Conservation (phyloP, 2,329 filamentous ascomycete species). For the Pseudogymnoascus sp. region DNA sequence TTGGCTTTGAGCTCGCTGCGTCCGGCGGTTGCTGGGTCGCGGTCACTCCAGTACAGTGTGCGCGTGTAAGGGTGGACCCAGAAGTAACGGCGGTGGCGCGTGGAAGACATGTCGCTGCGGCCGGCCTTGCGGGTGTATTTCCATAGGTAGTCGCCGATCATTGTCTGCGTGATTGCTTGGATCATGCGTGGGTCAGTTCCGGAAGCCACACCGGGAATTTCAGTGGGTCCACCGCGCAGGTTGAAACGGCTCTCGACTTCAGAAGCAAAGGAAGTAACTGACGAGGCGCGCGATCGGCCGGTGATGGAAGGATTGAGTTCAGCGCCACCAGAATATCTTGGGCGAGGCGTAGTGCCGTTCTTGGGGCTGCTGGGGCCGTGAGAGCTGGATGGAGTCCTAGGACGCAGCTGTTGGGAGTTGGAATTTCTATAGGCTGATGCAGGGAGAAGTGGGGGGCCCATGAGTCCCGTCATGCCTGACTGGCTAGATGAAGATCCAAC, state of each 20-base stretch:
- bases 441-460: constrained; percentile 80
- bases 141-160: constrained; percentile 99
- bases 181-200: constrained; percentile 95
- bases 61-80: constrained; percentile 98
- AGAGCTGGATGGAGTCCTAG: constrained; percentile 30
- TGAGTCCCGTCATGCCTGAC: constrained; percentile 37
- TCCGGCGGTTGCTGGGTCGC: constrained; percentile 74
- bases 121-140: constrained; percentile 96
- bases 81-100: constrained; percentile 90
- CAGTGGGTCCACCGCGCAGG: constrained; percentile 50
- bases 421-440: constrained; percentile 52
- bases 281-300: constrained; percentile 58
- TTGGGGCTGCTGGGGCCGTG: constrained; percentile 54
- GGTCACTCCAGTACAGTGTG: constrained; percentile 92
- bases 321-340: constrained; percentile 47
- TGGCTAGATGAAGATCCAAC: constrained; percentile 37
- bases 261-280: constrained; percentile 89
- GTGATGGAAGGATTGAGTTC: neutral
- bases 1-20: constrained; percentile 69
- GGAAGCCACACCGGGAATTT: constrained; percentile 53
- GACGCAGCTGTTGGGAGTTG: neutral
- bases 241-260: constrained; percentile 91
- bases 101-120: constrained; percentile 80
- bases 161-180: constrained; percentile 96
- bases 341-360: constrained; percentile 43